Percentiles rank a stretch among this genome's conserved stretches.
These are phyloP conservation scores for Echinosophora koreensis DNA, from an alignment of 306 rosid genomes.

Conservation along the genomic window DNA sequence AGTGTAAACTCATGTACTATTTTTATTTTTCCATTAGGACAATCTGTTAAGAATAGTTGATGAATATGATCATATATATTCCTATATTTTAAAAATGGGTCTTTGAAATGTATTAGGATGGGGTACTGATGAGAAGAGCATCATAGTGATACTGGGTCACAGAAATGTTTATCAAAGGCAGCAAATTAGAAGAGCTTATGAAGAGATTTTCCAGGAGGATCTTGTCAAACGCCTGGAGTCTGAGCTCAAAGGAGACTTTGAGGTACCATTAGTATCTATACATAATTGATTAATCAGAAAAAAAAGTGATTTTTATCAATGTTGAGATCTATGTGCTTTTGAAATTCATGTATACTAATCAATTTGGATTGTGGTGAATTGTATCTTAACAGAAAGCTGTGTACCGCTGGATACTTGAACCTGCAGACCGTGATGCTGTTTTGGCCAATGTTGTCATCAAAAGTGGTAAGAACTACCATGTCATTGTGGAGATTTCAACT, in stretches of 20 bases:
- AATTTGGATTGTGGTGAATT: not conserved
- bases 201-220: conserved; percentile 69
- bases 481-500: conserved; percentile 67
- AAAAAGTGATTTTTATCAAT: not conserved
- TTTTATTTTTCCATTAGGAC: not conserved
- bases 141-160: conserved; percentile 63
- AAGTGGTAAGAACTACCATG: conserved; percentile 58
- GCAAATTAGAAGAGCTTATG: conserved; percentile 71
- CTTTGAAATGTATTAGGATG: conserved; percentile 59
- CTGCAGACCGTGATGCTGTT: conserved; percentile 79
- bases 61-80: not conserved
- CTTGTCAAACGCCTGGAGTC: conserved; percentile 82
- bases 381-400: conserved; percentile 68
- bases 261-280: conserved; percentile 51
- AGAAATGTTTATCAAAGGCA: conserved; percentile 74
- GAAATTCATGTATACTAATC: conserved; percentile 21
- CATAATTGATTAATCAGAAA: not conserved
- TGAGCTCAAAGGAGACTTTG: conserved; percentile 81
- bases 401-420: conserved; percentile 79
- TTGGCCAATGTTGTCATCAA: conserved; percentile 70
- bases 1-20: not conserved
- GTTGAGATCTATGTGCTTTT: not conserved
- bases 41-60: conserved; percentile 16
- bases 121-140: conserved; percentile 82
- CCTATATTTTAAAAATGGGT: not conserved